Base-by-base conservation (phyloP, 2,329 filamentous ascomycete species). In the Fusarium veterinarium region DNA sequence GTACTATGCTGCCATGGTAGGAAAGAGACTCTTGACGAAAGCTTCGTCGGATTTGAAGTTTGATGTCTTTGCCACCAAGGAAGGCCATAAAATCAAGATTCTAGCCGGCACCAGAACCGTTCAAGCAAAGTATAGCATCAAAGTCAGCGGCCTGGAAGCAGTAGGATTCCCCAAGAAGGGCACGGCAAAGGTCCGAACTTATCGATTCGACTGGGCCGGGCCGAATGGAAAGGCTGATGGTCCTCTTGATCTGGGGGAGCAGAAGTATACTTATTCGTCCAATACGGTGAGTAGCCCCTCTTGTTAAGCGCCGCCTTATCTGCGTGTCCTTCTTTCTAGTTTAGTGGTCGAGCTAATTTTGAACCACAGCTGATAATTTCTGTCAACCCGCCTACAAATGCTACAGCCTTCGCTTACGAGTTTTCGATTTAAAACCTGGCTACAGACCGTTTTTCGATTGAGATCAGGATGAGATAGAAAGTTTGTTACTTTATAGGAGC, bases 121-220 rank as follows among this genome's bases (percentile, higher is more conserved):
- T 5, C 1, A 55, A 0, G 57, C n/a, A 28, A 10, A 37, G 1
- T 60, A 55, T 7, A 5, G 2, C 1, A 33, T 60, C 1, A 2
- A 8, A 4, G 0, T 60, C 7, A 25, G 6, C 1, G 46, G 28
- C 1, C 0, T 60, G 3, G 6, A 0, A 0, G 17, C 28, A 17
- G 35, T 17, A 2, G 35, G 28, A 1, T 13, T 55, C 0, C 35
- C 45, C 0, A 7, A 55, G 5, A 10, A n/a, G 6, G 35, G 46
- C 0, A 8, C 17, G 4, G 13, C 55, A 0, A 60, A 55, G 5
- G 45, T 60, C 0, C 33, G 19, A 1, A 33, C 20, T 1, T 60
- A 55, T n/a, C 57, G 10, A 6, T 60, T 60, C 14, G 57, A 60
- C 35, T 60, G 57, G 57, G n/a, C 35, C 1, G 46, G 57, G 28